phyloP scores from a whole-genome alignment of 331 rosid species.

The Stylosanthes scabra region DNA sequence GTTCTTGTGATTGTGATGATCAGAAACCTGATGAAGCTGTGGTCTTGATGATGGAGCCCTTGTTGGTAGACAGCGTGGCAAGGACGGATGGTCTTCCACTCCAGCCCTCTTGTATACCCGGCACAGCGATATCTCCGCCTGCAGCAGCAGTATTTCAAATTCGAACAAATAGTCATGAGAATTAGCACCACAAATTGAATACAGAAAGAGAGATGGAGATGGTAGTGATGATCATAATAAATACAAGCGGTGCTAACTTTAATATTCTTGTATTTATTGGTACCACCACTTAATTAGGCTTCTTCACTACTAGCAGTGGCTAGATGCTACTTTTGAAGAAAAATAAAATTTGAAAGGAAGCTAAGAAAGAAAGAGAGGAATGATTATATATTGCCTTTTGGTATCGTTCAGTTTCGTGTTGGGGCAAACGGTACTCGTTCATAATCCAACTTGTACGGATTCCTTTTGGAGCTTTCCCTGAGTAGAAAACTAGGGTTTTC shows the following conservation, averaged over 20 bases:
- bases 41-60: slow-evolving; percentile 42
- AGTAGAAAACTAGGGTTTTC: slow-evolving; percentile 99
- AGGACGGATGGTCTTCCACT: slow-evolving; percentile 90
- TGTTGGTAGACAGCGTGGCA: slow-evolving; percentile 76
- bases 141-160: neutral
- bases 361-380: slow-evolving; percentile 5
- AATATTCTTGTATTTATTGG: slow-evolving; percentile 16
- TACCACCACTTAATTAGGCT: too few species aligned
- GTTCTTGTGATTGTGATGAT: slow-evolving; percentile 16
- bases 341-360: neutral
- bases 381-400: slow-evolving; percentile 68
- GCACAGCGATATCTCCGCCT: slow-evolving; percentile 97
- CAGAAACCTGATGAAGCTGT: slow-evolving; percentile 37
- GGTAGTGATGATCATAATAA: slow-evolving; percentile 10
- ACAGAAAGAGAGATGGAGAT: neutral
- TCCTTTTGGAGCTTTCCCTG: slow-evolving; percentile 98
- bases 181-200: neutral
- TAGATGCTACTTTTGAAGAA: too few species aligned
- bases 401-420: slow-evolving; percentile 92
- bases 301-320: too few species aligned
- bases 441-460: slow-evolving; percentile 97
- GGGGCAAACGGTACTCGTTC: slow-evolving; percentile 98
- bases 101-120: slow-evolving; percentile 94
- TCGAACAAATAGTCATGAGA: neutral
- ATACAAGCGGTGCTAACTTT: slow-evolving; percentile 38